Conservation (phyloP, 2,329 filamentous ascomycete genomes). For the Aspergillus aculeatinus region DNA sequence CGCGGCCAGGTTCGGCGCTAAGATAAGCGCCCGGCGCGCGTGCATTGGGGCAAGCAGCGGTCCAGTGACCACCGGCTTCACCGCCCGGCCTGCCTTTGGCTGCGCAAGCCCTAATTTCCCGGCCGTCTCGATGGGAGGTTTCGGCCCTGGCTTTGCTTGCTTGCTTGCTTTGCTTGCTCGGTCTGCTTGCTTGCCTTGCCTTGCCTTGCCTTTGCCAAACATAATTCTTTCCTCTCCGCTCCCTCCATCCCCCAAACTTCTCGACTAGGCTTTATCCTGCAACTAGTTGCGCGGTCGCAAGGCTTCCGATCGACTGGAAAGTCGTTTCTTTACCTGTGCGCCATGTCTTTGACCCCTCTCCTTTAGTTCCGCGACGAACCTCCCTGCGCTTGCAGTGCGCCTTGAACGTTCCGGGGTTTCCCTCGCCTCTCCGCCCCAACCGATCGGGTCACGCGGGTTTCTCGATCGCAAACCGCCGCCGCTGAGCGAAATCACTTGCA, state of each 20-base stretch:
- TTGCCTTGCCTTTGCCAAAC: conserved; percentile 12
- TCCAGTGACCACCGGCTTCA: conserved; percentile 27
- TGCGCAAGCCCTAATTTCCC: conserved; percentile 41
- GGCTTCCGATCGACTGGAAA: conserved; percentile 11
- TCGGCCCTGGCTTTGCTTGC: conserved; percentile 9
- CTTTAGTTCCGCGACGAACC: conserved; percentile 15
- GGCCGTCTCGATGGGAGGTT: conserved; percentile 16
- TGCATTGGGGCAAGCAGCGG: conserved; percentile 27
- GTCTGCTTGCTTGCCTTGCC: background rate
- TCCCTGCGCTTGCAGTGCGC: conserved; percentile 18
- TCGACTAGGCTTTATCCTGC: background rate
- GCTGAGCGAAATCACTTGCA: background rate
- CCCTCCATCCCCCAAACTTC: conserved; percentile 7
- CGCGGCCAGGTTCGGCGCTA: conserved; percentile 16
- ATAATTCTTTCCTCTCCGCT: background rate
- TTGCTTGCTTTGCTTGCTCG: background rate
- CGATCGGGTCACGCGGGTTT: conserved; percentile 16
- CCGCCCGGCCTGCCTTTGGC: conserved; percentile 16
- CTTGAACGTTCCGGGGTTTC: conserved; percentile 15
- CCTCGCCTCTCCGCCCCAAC: conserved; percentile 21
- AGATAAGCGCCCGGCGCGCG: conserved; percentile 23
- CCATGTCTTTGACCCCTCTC: conserved; percentile 12
- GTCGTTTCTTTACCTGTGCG: conserved; percentile 10
- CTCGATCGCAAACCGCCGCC: background rate
- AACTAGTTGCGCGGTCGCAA: background rate